Base-by-base conservation (phyloP, 2,329 filamentous ascomycete genomes). In the Endoconidiophora laricicola region DNA sequence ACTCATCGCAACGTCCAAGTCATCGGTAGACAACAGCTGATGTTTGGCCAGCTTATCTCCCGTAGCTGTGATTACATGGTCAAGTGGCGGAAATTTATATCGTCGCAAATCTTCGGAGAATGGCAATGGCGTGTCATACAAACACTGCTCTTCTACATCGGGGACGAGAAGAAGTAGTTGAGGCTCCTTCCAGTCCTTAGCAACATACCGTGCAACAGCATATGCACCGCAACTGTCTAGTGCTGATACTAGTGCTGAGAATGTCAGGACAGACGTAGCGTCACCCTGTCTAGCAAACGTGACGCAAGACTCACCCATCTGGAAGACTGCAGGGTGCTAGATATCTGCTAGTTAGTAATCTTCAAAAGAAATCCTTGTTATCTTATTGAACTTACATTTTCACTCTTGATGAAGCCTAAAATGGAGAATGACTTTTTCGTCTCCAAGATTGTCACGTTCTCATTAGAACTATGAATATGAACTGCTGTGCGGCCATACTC, bases 401-500 rank as follows among this genome's bases (percentile, higher is more conserved):
- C 73, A 56, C 68, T 76, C 2, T 79, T 76, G 26, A 96, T 76
- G 58, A 98, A 98, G 0, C 91, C 91, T 47, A 98, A 69, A 40
- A 98, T 81, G 3, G 86, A 81, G 52, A 96, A 78, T 6, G 74
- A 73, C 52, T 83, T 80, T 7, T 68, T 64, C 0, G 86, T 91
- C 58, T 93, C 81, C 33, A 95, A 72, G 56, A 83, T 87, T n/a
- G 86, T 94, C 52, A 95, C 79, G 57, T 88, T 86, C 61, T 82
- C 75, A 58, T 98, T 90, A 0, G 83, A 83, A 57, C 88, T 81
- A 56, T 78, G 85, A 57, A 98, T 94, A 56, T 83, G 81, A 1
- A 98, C 90, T 2, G 85, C 86, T 0, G 90, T 95, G 51, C 87
- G 76, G 43, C 91, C 91, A 61, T 98, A 98, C 59, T 86, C 81